These are phyloP conservation scores for Medakamo hakoo DNA, from an alignment of 139 green algal species.

Conservation along the genomic window DNA sequence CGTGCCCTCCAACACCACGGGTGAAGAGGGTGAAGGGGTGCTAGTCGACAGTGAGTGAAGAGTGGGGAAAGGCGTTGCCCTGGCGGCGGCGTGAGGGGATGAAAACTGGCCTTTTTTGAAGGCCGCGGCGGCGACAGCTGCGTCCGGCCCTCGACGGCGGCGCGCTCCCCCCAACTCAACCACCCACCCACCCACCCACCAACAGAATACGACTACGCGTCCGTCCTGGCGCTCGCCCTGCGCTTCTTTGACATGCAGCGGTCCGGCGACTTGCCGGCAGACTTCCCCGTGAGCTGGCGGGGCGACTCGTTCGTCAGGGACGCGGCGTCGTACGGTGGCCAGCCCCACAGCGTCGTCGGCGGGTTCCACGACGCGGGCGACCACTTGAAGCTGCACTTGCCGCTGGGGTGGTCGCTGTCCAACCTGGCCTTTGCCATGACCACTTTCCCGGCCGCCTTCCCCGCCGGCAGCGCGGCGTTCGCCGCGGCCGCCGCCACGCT, in stretches of 20 bases:
- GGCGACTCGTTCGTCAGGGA: conserved; percentile 28
- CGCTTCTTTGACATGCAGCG: conserved; percentile 32
- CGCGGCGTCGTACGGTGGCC: conserved; percentile 2
- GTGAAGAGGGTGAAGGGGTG: too few species aligned
- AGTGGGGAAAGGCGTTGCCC: too few species aligned
- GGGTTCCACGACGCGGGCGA: conserved; percentile 50
- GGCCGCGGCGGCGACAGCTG: too few species aligned
- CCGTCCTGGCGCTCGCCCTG: conserved; percentile 14
- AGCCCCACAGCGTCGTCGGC: conserved; percentile 9
- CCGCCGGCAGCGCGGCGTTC: conserved; percentile 39
- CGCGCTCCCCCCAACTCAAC: too few species aligned
- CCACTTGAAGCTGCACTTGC: conserved; percentile 30
- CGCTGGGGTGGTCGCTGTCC: not conserved
- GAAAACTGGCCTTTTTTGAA: too few species aligned
- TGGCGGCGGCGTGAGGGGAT: too few species aligned
- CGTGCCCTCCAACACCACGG: too few species aligned
- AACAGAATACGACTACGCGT: too few species aligned
- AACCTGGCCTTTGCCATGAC: conserved; percentile 32
- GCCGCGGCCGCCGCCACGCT: conserved; percentile 15
- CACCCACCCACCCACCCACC: too few species aligned
- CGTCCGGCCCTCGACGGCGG: too few species aligned
- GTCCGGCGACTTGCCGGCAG: conserved; percentile 11
- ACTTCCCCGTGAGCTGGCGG: conserved; percentile 22
- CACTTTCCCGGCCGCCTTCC: conserved; percentile 24
- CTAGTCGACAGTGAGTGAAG: too few species aligned